Evolutionary conservation across 2,329 filamentous ascomycete genomes (phyloP), one percentile per base, ranked within the genome.

Genomic region (Penicillium sp.): DNA sequence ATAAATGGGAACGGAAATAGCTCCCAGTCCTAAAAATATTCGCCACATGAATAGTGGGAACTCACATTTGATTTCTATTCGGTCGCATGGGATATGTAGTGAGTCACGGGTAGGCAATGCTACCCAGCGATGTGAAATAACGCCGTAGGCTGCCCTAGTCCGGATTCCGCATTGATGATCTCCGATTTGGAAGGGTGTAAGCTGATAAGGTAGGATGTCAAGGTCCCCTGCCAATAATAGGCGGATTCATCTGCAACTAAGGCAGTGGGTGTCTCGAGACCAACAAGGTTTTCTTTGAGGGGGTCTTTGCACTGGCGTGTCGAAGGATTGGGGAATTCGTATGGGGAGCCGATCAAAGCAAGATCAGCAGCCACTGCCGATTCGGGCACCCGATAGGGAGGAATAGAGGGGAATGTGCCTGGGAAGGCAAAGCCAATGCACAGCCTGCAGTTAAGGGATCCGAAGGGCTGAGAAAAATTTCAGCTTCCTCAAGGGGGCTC

Each of bases 361-460:
- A 53, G 60, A 63, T 62, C 59, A 57, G 59, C 61, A 61, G 58
- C 61, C 61, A 63, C 61, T 59, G 25, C 61, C 61, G 61, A 55
- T 45, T 55, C 26, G 40, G 53, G 53, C 48, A 55, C 50, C 58
- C 44, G 50, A 59, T 56, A 40, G 50, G 58, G 30, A 19, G 50
- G 25, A 26, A 25, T 14, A 26, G 40, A 41, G 41, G 55, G 46
- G 53, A 61, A 61, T 59, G 59, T 61, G 25, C 56, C 58, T 61
- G 53, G 56, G 50, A 45, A 40, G 50, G 55, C 12, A 22, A 31
- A 48, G 56, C 45, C 37, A 45, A 50, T 59, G 56, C 56, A 57
- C 56, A 47, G 53, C 51, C 56, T 56, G 48, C 56, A 50, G 44
- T 45, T 35, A 50, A 47, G 44, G 48, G 42, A 40, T 33, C 43